Percentiles rank a stretch among this genome's conserved stretches.
These are phyloP conservation scores for Salix purpurea DNA, from an alignment of 345 rosid genomes.

Conservation along the genomic window DNA sequence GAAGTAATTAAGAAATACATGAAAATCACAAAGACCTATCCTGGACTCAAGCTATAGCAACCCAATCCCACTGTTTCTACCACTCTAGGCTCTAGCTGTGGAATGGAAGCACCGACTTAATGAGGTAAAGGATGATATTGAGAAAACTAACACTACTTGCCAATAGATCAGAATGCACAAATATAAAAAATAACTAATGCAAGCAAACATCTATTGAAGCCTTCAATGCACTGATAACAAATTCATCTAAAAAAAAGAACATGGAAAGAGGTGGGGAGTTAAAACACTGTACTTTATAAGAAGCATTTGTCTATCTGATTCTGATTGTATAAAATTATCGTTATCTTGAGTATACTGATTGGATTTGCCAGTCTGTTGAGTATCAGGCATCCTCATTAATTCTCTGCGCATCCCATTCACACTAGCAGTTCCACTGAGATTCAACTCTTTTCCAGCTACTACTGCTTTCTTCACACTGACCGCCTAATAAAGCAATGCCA, in stretches of 20 bases:
- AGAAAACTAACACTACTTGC: background rate
- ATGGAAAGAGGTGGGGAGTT: background rate
- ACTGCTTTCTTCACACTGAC: constrained; percentile 69
- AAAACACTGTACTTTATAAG: constrained; percentile 63
- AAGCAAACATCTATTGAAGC: background rate
- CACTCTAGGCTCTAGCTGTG: background rate
- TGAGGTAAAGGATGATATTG: background rate
- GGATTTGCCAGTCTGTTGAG: constrained; percentile 48
- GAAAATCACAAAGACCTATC: background rate
- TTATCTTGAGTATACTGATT: constrained; percentile 59
- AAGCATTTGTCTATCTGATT: constrained; percentile 92
- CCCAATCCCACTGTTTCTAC: background rate
- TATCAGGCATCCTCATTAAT: constrained; percentile 75
- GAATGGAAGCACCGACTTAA: background rate
- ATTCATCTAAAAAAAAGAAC: background rate
- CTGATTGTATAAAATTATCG: constrained; percentile 77
- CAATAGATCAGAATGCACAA: background rate
- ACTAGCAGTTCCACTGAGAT: constrained; percentile 35
- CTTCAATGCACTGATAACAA: background rate
- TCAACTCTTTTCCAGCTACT: constrained; percentile 54
- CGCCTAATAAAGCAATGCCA: constrained; percentile 43
- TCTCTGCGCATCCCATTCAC: constrained; percentile 70
- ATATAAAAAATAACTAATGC: background rate
- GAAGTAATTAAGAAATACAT: background rate
- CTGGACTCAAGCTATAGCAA: background rate